Base-by-base conservation (phyloP, 2,329 filamentous ascomycete genomes). In the Neofusicoccum umdonicola region DNA sequence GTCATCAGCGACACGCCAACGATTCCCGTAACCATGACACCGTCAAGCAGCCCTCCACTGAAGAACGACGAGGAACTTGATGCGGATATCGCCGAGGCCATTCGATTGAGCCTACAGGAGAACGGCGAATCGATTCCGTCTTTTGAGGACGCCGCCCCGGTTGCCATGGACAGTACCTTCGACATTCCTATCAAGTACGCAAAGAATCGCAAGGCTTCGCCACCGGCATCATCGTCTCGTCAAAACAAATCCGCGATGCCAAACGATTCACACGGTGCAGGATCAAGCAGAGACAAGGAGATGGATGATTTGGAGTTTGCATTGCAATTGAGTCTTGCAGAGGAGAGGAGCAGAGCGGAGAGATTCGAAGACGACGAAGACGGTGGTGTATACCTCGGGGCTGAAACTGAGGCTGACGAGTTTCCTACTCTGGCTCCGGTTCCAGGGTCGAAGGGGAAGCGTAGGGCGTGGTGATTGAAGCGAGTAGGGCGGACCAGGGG, bases 41-140 rank as follows among this genome's bases (percentile, higher is more conserved):
- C 73, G 58, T 69, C 68, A 15, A 70, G 65, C 66, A n/a, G 77
- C 62, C 77, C 63, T 74, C 52, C 65, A 9, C 34, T 69, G 17
- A 66, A 80, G 13, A 73, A 78, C 0, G 80, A 83, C 17, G 80
- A 84, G 41, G 80, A 83, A 39, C 70, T 84, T 3, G 85, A 87
- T 64, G 81, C 83, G 3, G 86, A 88, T 41, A 80, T 89, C 19
- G 86, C 85, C 3, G 85, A 89, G 76, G 87, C 87, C 0, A 88
- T 88, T 62, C 84, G 86, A 13, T 78, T 86, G 34, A 82, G 80
- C 50, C 71, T 83, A 11, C 75, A 73, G 54, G 34, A 44, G 41
- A 37, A 35, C 34, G 42, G 51, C 13, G 66, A 69, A 15, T 71
- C 72, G 0, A 48, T 27, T 31, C 12, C 27, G 8, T 31, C 34